These are phyloP conservation scores for Fusarium mundagurra DNA, from an alignment of 2,329 filamentous ascomycete genomes.

Conservation along the genomic window DNA sequence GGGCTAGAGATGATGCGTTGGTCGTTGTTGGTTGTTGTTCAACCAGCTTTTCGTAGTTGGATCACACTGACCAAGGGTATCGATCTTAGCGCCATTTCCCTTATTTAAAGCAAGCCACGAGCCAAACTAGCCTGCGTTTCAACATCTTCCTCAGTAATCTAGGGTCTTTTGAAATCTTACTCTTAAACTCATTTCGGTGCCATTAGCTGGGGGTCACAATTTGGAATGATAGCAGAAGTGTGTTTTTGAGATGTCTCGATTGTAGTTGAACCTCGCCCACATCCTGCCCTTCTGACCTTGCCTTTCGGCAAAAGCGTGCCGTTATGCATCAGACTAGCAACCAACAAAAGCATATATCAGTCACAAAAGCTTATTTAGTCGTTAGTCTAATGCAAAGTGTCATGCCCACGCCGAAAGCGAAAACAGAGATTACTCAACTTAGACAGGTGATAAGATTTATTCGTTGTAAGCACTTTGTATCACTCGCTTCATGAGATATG, in stretches of 20 bases:
- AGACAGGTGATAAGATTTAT: background rate
- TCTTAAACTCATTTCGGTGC: background rate
- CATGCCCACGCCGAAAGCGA: background rate
- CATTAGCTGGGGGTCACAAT: background rate
- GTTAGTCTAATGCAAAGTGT: background rate
- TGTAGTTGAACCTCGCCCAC: background rate
- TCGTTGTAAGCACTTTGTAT: background rate
- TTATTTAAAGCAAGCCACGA: background rate
- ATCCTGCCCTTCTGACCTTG: background rate
- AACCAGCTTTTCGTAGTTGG: background rate
- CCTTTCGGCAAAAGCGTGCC: background rate
- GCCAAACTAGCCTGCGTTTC: background rate
- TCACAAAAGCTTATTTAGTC: background rate
- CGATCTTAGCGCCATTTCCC: background rate
- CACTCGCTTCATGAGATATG: background rate
- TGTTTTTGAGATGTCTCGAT: background rate
- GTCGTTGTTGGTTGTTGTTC: background rate
- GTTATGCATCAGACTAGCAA: background rate
- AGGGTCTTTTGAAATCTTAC: no score
- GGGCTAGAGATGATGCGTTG: background rate
- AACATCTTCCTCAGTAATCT: rapidly evolving
- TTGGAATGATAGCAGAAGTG: background rate
- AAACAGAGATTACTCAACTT: background rate
- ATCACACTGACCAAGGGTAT: background rate
- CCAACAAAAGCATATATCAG: background rate